phyloP scores from a whole-genome alignment of 805 yeast species.

The Candida ficus region DNA sequence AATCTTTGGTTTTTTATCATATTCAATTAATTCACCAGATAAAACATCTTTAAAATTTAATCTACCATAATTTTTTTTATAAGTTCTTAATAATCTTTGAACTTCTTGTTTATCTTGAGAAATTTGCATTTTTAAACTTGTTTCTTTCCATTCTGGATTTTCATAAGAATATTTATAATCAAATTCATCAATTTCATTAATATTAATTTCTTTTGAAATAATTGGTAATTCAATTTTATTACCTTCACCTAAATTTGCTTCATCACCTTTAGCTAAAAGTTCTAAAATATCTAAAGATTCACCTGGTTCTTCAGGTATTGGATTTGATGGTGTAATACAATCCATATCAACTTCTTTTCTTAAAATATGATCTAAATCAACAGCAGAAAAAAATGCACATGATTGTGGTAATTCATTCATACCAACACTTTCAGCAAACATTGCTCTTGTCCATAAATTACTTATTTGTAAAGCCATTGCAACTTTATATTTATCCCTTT shows the following conservation, averaged over 20 bases:
- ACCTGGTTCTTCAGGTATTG: constrained; percentile 67
- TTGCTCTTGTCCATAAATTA: constrained; percentile 93
- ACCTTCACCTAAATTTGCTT: constrained; percentile 17
- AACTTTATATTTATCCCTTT: constrained; percentile 67
- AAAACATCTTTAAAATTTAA: constrained; percentile 10
- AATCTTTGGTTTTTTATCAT: neutral
- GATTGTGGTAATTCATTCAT: constrained; percentile 87
- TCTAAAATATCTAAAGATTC: constrained; percentile 60
- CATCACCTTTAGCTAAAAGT: constrained; percentile 39
- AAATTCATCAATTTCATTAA: neutral
- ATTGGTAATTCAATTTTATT: constrained; percentile 19
- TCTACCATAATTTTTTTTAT: constrained; percentile 11
- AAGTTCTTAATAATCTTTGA: constrained; percentile 6
- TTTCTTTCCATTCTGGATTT: constrained; percentile 11
- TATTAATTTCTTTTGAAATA: too few relatives aligned
- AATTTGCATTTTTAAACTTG: constrained; percentile 12
- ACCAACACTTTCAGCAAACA: constrained; percentile 91
- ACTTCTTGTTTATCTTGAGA: constrained; percentile 10
- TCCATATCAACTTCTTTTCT: constrained; percentile 91
- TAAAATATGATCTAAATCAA: constrained; percentile 83
- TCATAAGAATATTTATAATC: constrained; percentile 9
- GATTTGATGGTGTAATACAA: constrained; percentile 88
- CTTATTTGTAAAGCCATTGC: constrained; percentile 84
- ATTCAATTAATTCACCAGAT: constrained; percentile 9
- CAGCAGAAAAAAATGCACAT: constrained; percentile 92